Evolutionary conservation across 1,284 basidiomycete genomes (phyloP).

Genomic region (Fomitopsis pinicola): DNA sequence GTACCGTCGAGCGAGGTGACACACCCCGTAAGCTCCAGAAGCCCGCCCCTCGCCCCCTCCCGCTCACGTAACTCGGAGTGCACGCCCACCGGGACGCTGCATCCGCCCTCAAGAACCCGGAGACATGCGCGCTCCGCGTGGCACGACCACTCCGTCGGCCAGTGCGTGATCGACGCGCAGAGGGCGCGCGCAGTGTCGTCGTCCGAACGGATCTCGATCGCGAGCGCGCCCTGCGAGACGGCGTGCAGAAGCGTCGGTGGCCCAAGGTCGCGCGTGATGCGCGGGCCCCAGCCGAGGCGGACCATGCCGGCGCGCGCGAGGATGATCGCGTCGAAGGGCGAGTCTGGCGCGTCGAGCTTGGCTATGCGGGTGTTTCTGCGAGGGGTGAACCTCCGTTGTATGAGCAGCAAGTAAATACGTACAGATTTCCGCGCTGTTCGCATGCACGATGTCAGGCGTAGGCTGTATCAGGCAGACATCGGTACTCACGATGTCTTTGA

Average conservation of each 20-base stretch:
- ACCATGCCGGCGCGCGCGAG: slow-evolving; percentile 93
- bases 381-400: background rate
- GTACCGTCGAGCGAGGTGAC: slow-evolving; percentile 78
- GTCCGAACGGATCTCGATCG: slow-evolving; percentile 78
- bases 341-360: slow-evolving; percentile 85
- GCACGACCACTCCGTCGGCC: slow-evolving; percentile 72
- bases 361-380: slow-evolving; percentile 80
- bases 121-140: slow-evolving; percentile 86
- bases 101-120: slow-evolving; percentile 90
- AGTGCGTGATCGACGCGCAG: slow-evolving; percentile 68
- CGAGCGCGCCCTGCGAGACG: slow-evolving; percentile 93
- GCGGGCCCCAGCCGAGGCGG: slow-evolving; percentile 74
- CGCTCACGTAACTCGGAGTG: slow-evolving; percentile 44
- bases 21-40: slow-evolving; percentile 67
- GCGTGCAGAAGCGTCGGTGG: slow-evolving; percentile 83
- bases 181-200: slow-evolving; percentile 62
- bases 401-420: slow-evolving; percentile 26
- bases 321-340: slow-evolving; percentile 87
- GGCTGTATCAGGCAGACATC: background rate
- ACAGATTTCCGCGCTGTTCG: slow-evolving; percentile 76
- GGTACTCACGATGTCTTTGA: slow-evolving; percentile 83
- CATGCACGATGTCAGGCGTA: background rate
- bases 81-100: slow-evolving; percentile 95
- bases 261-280: slow-evolving; percentile 75
- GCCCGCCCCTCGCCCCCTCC: slow-evolving; percentile 27